Evolutionary conservation across 495 filamentous ascomycete genomes (phyloP), one percentile per base, ranked within the genome.

Genomic region (Penicillium goetzii): DNA sequence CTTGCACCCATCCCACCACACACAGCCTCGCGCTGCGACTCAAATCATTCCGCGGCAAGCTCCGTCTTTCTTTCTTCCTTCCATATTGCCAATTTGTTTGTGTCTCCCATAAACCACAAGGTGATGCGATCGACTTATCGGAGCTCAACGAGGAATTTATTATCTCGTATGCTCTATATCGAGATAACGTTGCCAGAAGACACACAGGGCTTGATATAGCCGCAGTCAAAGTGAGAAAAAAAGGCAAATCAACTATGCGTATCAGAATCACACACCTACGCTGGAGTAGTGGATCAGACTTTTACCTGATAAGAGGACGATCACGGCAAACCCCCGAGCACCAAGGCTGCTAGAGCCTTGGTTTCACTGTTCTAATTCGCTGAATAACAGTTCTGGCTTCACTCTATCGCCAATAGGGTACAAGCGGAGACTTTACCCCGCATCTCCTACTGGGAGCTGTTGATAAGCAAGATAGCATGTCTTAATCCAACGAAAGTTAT

Each of bases 391-490:
- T 9, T 26, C 14, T 25, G 9, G 25, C 23, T 51, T 19, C 49
- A 30, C 11, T 51, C 15, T 51, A 51, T 51, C 49, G 11, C 25
- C 4, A 30, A 30, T 50, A 19, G 47, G 15, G 47, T 50, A 21
- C 1, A 28, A 12, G 19, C 19, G 47, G 12, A 14, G 38, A 4
- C 4, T 60, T 53, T 65, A 65, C 63, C 63, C 63, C 63, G 63
- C 63, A 65, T 61, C 43, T 45, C 60, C 21, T 32, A 28, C 6
- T 34, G 9, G 17, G 34, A 32, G 28, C 58, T n/a, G 41, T 33
- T 54, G 58, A 65, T 65, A 57, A 65, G 62, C 12, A 51, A 38
- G 56, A 49, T 64, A 49, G 34, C 62, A 17, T 50, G 56, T 56
- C 38, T 28, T n/a, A 25, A 25, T 12, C 12, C 23, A 7, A 51